Conservation (phyloP, 2,329 filamentous ascomycete genomes). For the Bipolaris zeicola region DNA sequence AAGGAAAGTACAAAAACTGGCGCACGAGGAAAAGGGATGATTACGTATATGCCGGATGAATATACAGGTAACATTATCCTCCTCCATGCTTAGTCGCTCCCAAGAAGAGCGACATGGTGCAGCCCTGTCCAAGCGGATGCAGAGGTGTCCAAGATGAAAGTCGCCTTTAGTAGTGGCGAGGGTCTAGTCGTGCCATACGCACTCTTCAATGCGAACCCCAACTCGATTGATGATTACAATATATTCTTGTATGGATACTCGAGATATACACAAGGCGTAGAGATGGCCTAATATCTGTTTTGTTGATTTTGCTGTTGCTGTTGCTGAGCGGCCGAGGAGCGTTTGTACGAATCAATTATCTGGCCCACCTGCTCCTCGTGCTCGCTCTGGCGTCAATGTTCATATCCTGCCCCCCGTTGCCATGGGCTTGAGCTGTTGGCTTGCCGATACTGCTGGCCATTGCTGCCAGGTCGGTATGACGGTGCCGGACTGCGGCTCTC, state of each 20-base stretch:
- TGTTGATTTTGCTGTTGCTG: constrained; percentile 11
- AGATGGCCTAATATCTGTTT: constrained; percentile 31
- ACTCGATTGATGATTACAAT: constrained; percentile 34
- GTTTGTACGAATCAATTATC: constrained; percentile 46
- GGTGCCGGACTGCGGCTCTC: constrained; percentile 42
- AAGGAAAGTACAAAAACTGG: constrained; percentile 8
- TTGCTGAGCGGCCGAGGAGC: constrained; percentile 34
- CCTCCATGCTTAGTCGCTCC: constrained; percentile 5
- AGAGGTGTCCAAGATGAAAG: constrained; percentile 19
- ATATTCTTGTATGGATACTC: constrained; percentile 17
- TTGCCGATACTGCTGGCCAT: constrained; percentile 47
- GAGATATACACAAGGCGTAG: constrained; percentile 36
- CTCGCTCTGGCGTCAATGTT: constrained; percentile 56
- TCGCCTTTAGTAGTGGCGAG: constrained; percentile 30
- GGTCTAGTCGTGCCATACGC: constrained; percentile 14
- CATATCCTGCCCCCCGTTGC: constrained; percentile 70
- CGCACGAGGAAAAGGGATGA: constrained; percentile 3
- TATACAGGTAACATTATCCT: constrained; percentile 9
- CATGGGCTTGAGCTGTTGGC: constrained; percentile 65
- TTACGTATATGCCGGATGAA: constrained; percentile 11
- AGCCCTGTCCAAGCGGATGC: constrained; percentile 11
- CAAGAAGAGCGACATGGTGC: constrained; percentile 6
- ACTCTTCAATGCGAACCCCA: constrained; percentile 26
- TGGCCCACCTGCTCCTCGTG: constrained; percentile 44
- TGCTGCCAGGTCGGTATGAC: constrained; percentile 48